phyloP scores from a whole-genome alignment of 1,139 yeast species.

The Candida neerlandica region DNA sequence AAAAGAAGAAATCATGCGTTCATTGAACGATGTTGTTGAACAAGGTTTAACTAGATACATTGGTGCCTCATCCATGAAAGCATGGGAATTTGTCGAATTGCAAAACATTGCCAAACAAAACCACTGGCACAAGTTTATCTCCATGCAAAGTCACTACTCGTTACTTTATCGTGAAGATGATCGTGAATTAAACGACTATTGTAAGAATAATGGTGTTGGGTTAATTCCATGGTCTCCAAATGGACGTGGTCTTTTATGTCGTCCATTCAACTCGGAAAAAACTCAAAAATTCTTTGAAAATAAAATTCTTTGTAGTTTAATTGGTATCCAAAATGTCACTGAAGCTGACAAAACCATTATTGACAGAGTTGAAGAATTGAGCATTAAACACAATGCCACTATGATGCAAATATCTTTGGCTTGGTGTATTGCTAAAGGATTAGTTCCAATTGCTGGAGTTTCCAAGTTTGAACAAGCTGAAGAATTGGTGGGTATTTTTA shows the following conservation, averaged over 20 bases:
- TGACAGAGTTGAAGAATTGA: slow-evolving; percentile 52
- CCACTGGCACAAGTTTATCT: slow-evolving; percentile 57
- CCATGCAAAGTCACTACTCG: slow-evolving; percentile 62
- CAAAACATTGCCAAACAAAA: slow-evolving; percentile 55
- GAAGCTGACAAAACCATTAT: slow-evolving; percentile 41
- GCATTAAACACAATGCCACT: slow-evolving; percentile 39
- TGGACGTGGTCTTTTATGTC: slow-evolving; percentile 52
- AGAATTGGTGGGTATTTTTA: slow-evolving; percentile 50
- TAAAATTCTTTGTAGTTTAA: slow-evolving; percentile 11
- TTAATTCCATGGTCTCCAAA: slow-evolving; percentile 55
- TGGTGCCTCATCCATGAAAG: slow-evolving; percentile 62
- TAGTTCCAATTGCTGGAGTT: slow-evolving; percentile 37
- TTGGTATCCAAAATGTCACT: background rate
- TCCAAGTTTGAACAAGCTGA: slow-evolving; percentile 25
- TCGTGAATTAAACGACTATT: slow-evolving; percentile 58
- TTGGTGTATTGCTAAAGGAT: slow-evolving; percentile 32
- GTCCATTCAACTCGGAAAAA: slow-evolving; percentile 7
- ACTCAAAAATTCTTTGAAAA: slow-evolving; percentile 10
- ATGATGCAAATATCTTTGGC: too few relatives aligned
- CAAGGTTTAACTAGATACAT: slow-evolving; percentile 53
- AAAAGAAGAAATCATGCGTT: slow-evolving; percentile 53
- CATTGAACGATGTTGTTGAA: slow-evolving; percentile 54
- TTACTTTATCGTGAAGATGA: slow-evolving; percentile 62
- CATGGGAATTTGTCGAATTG: slow-evolving; percentile 49
- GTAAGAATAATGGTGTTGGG: slow-evolving; percentile 43